A percentile compares a stretch with the other conserved stretches of the same genome.
Evolutionary conservation across 345 rosid species (phyloP).

Genomic region (Eucalyptus viminalis): DNA sequence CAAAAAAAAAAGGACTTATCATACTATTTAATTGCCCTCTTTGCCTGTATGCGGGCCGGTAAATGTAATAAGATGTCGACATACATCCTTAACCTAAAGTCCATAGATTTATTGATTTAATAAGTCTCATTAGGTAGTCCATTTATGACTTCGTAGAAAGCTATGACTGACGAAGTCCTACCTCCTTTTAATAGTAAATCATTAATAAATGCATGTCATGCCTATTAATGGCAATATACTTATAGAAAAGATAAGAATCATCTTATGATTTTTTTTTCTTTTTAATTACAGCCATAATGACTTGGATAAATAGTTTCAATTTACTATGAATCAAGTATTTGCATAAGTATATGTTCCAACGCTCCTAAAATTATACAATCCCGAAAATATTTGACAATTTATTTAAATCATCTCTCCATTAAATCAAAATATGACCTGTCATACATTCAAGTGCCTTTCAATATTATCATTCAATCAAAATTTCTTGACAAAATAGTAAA

Average conservation of each 20-base stretch:
- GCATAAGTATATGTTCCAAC: background rate
- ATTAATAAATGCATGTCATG: background rate
- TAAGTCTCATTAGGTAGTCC: background rate
- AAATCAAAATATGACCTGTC: background rate
- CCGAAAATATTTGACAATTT: background rate
- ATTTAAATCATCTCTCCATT: background rate
- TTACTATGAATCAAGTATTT: background rate
- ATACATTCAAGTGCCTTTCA: background rate
- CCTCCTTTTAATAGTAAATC: background rate
- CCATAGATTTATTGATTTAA: background rate
- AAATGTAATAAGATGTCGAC: background rate
- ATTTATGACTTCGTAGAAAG: background rate
- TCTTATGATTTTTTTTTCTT: background rate
- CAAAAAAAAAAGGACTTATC: accelerated
- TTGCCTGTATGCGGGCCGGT: background rate
- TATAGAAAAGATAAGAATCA: background rate
- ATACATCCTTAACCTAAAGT: background rate
- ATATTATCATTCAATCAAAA: background rate
- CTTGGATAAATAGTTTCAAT: background rate
- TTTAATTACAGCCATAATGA: background rate
- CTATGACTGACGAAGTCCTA: background rate
- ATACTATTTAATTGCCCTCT: background rate
- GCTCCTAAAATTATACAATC: background rate
- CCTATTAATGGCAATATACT: background rate
- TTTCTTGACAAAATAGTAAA: background rate